Percentiles rank a stretch among this genome's conserved stretches.
phyloP scores from a whole-genome alignment of 2,329 filamentous ascomycete species.

The Penicillium fuscoglaucum region DNA sequence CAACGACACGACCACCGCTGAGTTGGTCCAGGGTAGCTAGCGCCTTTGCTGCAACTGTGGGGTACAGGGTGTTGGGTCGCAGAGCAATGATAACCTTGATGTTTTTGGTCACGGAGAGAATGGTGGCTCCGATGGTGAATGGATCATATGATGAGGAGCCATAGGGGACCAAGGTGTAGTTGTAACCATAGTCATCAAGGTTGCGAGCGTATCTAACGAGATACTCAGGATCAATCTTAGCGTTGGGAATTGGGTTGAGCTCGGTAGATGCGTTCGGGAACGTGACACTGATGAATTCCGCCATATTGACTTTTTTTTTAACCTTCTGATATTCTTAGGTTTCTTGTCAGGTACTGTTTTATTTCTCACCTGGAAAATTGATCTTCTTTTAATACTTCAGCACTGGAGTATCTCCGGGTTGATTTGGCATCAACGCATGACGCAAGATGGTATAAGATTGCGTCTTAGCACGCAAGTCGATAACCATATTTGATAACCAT shows the following conservation, averaged over 20 bases:
- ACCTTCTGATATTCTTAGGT: not conserved
- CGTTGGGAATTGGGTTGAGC: conserved; percentile 53
- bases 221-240: conserved; percentile 49
- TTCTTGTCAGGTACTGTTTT: not conserved
- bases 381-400: not conserved
- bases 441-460: conserved; percentile 1
- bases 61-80: conserved; percentile 62
- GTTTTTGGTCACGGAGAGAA: conserved; percentile 58
- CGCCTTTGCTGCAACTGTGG: conserved; percentile 62
- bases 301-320: conserved; percentile 20
- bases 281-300: conserved; percentile 61
- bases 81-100: conserved; percentile 63
- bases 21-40: conserved; percentile 63
- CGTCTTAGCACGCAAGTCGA: conserved; percentile 11
- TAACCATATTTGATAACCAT: not conserved
- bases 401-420: not conserved
- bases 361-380: not conserved
- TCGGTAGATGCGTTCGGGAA: conserved; percentile 60
- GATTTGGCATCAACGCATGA: conserved; percentile 4
- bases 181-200: conserved; percentile 56
- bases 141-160: conserved; percentile 57
- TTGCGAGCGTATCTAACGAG: conserved; percentile 21
- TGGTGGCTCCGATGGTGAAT: conserved; percentile 61
- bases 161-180: conserved; percentile 63
- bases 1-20: conserved; percentile 57